Conservation (phyloP, 1,284 basidiomycete genomes). For the Entoloma clypeatum region DNA sequence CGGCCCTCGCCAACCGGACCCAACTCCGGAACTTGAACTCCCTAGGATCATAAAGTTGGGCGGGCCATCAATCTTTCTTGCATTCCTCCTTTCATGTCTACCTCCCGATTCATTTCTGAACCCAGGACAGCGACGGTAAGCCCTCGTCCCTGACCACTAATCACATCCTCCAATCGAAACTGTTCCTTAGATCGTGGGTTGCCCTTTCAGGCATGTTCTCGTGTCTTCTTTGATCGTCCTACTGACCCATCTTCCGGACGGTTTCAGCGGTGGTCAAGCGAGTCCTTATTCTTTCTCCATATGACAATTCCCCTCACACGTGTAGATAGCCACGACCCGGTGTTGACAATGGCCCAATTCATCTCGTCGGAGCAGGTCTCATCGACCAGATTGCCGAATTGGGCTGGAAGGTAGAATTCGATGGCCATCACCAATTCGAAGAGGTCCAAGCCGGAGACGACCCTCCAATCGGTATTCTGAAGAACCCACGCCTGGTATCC, state of each 20-base stretch:
- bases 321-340: slow-evolving; percentile 64
- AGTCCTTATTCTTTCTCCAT: slow-evolving; percentile 9
- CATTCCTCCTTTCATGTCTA: slow-evolving; percentile 20
- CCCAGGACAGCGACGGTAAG: slow-evolving; percentile 70
- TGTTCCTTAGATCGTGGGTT: slow-evolving; percentile 39
- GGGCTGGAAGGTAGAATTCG: slow-evolving; percentile 88
- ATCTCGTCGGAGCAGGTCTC: slow-evolving; percentile 83
- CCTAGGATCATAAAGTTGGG: too few relatives aligned
- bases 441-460: slow-evolving; percentile 67
- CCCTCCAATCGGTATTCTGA: slow-evolving; percentile 83
- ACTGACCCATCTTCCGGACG: slow-evolving; percentile 3
- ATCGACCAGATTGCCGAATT: slow-evolving; percentile 72
- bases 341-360: slow-evolving; percentile 89
- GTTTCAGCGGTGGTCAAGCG: slow-evolving; percentile 39
- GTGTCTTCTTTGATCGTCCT: not conserved
- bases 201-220: slow-evolving; percentile 42
- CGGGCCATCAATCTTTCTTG: not conserved
- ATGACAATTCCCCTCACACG: slow-evolving; percentile 1
- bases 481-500: slow-evolving; percentile 84
- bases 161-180: slow-evolving; percentile 7
- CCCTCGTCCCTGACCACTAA: slow-evolving; percentile 1
- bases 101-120: slow-evolving; percentile 53
- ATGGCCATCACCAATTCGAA: slow-evolving; percentile 87
- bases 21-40: not conserved
- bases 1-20: not conserved